These are phyloP conservation scores for Nicotiana attenuata DNA, from an alignment of 257 asterid genomes.

Conservation along the genomic window DNA sequence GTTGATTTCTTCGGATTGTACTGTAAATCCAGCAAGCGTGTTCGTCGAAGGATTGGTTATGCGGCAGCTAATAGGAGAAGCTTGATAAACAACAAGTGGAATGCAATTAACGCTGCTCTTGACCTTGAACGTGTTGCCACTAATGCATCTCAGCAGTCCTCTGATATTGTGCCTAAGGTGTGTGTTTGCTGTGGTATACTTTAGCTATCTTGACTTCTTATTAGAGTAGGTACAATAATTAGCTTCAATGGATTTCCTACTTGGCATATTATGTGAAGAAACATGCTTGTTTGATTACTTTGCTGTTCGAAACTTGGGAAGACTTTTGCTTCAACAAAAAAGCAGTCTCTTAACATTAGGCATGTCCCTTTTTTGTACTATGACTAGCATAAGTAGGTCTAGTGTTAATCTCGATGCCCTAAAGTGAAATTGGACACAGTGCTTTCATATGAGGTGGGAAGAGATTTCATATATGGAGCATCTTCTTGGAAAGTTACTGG, in stretches of 20 bases:
- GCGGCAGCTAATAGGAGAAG: slow-evolving; percentile 17
- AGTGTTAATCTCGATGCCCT: neutral
- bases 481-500: neutral
- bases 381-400: neutral
- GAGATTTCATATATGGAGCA: neutral
- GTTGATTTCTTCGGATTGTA: slow-evolving; percentile 36
- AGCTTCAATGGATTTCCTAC: neutral
- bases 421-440: neutral
- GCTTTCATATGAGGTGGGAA: neutral
- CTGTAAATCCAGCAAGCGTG: slow-evolving; percentile 19
- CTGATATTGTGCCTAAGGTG: slow-evolving; percentile 7
- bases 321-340: neutral
- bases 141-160: slow-evolving; percentile 11
- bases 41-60: slow-evolving; percentile 31
- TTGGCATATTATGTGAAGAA: neutral
- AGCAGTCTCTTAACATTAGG: neutral
- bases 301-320: neutral
- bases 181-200: neutral
- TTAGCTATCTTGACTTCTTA: neutral
- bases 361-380: neutral
- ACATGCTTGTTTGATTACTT: neutral
- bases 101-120: slow-evolving; percentile 28
- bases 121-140: slow-evolving; percentile 24
- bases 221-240: neutral
- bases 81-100: slow-evolving; percentile 17